These are phyloP conservation scores for Thelonectria discophora DNA, from an alignment of 2,329 filamentous ascomycete species.

Conservation along the genomic window DNA sequence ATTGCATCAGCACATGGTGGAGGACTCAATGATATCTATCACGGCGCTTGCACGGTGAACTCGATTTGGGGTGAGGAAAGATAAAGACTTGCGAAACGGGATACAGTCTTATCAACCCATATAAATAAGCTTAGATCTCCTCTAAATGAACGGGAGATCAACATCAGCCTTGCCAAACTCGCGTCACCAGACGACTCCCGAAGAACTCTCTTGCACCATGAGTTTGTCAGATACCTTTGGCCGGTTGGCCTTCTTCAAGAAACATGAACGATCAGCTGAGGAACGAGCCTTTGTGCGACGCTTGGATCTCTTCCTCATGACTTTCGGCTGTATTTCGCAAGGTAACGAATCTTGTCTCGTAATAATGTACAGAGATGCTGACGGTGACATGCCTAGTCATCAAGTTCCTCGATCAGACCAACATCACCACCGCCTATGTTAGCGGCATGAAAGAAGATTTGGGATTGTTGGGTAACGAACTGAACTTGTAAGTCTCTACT, in stretches of 20 bases:
- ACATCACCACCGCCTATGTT: slow-evolving; percentile 19
- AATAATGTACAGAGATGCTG: background rate
- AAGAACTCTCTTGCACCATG: slow-evolving; percentile 2
- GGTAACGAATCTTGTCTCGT: background rate
- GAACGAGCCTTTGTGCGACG: slow-evolving; percentile 15
- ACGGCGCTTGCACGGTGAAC: background rate
- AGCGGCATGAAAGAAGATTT: slow-evolving; percentile 21
- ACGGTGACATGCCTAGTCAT: background rate
- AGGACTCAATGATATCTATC: background rate
- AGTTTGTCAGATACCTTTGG: slow-evolving; percentile 5
- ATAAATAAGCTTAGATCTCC: slow-evolving; percentile 16
- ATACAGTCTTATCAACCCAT: background rate
- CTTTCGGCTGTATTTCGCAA: slow-evolving; percentile 20
- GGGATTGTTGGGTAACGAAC: slow-evolving; percentile 34
- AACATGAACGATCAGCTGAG: slow-evolving; percentile 15
- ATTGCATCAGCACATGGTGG: slow-evolving; percentile 1
- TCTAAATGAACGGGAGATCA: background rate
- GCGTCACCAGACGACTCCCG: too few species aligned
- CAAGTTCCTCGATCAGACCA: slow-evolving; percentile 17
- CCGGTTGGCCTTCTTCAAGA: slow-evolving; percentile 18
- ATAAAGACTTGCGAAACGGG: background rate
- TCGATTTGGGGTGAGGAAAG: background rate
- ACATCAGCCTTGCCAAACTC: background rate
- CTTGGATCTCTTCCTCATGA: slow-evolving; percentile 20
- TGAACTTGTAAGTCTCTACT: slow-evolving; percentile 10